Evolutionary conservation across 345 rosid species (phyloP), one percentile per base, ranked within the genome.

Genomic region (Populus simonii): DNA sequence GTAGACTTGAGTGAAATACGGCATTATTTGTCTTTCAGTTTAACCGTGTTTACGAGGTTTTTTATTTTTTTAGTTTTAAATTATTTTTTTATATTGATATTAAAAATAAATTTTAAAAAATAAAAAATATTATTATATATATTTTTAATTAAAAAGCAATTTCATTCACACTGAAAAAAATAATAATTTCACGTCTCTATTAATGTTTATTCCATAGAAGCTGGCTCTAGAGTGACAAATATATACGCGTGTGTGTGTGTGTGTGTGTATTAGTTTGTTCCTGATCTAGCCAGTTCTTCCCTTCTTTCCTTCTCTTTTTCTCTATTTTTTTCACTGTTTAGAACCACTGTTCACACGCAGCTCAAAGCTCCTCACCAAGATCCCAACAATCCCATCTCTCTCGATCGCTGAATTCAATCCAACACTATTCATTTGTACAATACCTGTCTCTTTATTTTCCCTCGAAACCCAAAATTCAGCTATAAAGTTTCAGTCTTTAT

Each of bases 371-470:
- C 51, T 12, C 8, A 65, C 53, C 27, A 29, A 23, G 69, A 33
- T 20, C 35, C 71, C 39, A 59, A 51, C 76, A 72, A 75, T 66
- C 73, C 16, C 68, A 35, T 9, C 63, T 73, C 29, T 18, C 72
- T 73, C 18, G 33, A 65, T 62, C 1, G 23, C 73, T 5, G 20
- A 36, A 25, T 25, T 39, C 38, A 65, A 47, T 10, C 29, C 29
- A 23, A n/a, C 22, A 33, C 15, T 9, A 35, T 20, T 39, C 27
- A 23, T 45, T 65, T 31, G 45, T 1, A 5, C 8, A 8, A 10
- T 29, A 22, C 33, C 33, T 20, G 31, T 33, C 71, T 23, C 20
- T 74, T 53, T 5, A 15, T 22, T 68, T 53, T 17, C 2, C 6
- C 5, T 65, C 38, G 35, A 43, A 47, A 9, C 41, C 49, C 23